Base-by-base conservation (phyloP, 140 eudicot genomes). In the Bidens hawaiensis region DNA sequence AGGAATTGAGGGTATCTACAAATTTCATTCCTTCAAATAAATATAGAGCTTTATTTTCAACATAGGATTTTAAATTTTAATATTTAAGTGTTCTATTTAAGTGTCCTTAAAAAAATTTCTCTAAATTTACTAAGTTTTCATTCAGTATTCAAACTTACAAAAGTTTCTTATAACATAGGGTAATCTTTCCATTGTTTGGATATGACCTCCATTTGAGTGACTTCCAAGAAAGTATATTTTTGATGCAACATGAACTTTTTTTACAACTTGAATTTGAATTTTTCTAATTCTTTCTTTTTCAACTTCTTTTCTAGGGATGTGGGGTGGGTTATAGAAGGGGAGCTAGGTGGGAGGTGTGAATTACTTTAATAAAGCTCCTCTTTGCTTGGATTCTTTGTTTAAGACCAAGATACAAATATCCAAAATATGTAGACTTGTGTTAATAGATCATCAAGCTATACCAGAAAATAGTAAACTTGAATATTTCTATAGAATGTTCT, bases 351-450 rank as follows among this genome's bases (percentile, higher is more conserved):
- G 45, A 6, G 52, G 52, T 50, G 56, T 7, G 56, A 54, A 27
- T 54, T 26, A 27, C 43, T 56, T 61, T 41, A 42, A 61, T 23
- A 61, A 41, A 61, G 43, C 15, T 30, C 45, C 43, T 56, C 15
- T 9, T 56, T 28, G 42, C 63, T 16, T 7, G 40, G 38, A 23
- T 54, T 27, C 40, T 22, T 54, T 28, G 38, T 54, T 54, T 28
- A 54, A n/a, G 40, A 56, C 63, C 63, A 56, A 56, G 43, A 17
- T 56, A 31, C 43, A 30, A 31, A 56, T 26, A 56, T 55, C 43
- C 25, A 27, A 56, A 53, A 15, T 15, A 56, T 16, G 42, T 16
- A 17, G 13, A 56, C 24, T 56, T 56, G 16, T 31, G 24, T 16
- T 30, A 30, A 15, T 31, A 31, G 10, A 5, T 56, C 62, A 56